Percentiles rank a stretch among this genome's conserved stretches.
Conservation (phyloP, 1,284 basidiomycete species). For the Fomitopsis betulina region DNA sequence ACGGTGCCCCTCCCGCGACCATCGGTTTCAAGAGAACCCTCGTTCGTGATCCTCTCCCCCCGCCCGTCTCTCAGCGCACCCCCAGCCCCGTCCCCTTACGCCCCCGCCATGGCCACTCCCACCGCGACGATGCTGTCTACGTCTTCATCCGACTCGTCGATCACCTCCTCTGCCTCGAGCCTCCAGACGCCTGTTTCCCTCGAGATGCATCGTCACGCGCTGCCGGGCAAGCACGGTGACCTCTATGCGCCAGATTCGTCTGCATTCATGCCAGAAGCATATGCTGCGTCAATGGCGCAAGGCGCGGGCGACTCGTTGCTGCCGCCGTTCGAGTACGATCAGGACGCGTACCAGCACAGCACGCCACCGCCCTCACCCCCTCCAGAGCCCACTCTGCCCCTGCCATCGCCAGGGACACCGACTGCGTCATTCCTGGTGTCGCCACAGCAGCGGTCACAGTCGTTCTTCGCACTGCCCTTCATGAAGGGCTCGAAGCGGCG, state of each 20-base stretch:
- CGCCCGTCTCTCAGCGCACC: slow-evolving; percentile 16
- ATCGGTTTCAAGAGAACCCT: slow-evolving; percentile 5
- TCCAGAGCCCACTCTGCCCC: slow-evolving; percentile 23
- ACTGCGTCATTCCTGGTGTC: slow-evolving; percentile 25
- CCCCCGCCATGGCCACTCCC: slow-evolving; percentile 11
- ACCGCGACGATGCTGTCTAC: slow-evolving; percentile 9
- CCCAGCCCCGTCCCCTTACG: not conserved
- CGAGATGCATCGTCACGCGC: slow-evolving; percentile 4
- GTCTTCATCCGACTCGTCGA: slow-evolving; percentile 12
- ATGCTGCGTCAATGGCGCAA: not conserved
- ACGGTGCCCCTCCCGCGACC: not conserved
- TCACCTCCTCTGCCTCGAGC: slow-evolving; percentile 20
- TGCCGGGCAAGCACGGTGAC: slow-evolving; percentile 6
- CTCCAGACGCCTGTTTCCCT: slow-evolving; percentile 22
- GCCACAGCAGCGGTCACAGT: slow-evolving; percentile 14
- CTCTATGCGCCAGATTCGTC: slow-evolving; percentile 12
- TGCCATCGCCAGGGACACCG: slow-evolving; percentile 23
- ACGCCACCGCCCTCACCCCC: slow-evolving; percentile 16
- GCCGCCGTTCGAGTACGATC: not conserved
- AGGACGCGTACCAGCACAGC: not conserved
- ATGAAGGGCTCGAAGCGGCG: slow-evolving; percentile 18
- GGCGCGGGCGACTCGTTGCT: not conserved
- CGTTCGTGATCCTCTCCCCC: slow-evolving; percentile 12
- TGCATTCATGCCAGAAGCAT: slow-evolving; percentile 12
- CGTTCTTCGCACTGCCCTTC: slow-evolving; percentile 22